These are phyloP conservation scores for Solanum microdontum DNA, from an alignment of 257 asterid genomes.

Conservation along the genomic window DNA sequence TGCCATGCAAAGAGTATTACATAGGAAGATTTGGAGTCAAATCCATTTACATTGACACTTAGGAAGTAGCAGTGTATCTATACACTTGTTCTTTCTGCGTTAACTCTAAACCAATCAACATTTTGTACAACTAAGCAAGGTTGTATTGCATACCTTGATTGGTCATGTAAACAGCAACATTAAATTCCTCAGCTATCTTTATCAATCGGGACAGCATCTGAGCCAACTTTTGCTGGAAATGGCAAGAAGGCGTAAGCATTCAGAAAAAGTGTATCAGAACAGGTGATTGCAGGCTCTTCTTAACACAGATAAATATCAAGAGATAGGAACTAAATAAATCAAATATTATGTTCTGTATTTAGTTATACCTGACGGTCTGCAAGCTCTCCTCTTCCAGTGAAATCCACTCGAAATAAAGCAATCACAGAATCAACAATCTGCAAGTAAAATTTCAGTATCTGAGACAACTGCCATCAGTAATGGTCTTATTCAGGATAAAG, in stretches of 20 bases:
- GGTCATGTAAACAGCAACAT: conserved; percentile 98
- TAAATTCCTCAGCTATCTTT: conserved; percentile 97
- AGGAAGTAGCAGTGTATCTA: background rate
- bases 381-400: conserved; percentile 97
- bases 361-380: conserved; percentile 87
- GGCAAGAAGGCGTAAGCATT: background rate
- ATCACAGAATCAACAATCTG: conserved; percentile 97
- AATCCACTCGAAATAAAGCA: conserved; percentile 93
- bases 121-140: background rate
- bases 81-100: background rate
- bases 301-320: background rate
- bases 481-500: background rate
- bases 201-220: conserved; percentile 92
- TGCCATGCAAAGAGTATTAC: background rate
- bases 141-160: conserved; percentile 60
- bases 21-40: background rate
- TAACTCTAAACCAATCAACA: background rate
- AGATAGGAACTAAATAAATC: background rate
- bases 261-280: background rate
- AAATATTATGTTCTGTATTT: background rate
- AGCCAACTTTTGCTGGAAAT: conserved; percentile 91
- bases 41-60: background rate
- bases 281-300: background rate
- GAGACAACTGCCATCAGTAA: background rate
- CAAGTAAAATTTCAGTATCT: conserved; percentile 9